Evolutionary conservation across 495 filamentous ascomycete genomes (phyloP).

Genomic region (Penicillium lividum): DNA sequence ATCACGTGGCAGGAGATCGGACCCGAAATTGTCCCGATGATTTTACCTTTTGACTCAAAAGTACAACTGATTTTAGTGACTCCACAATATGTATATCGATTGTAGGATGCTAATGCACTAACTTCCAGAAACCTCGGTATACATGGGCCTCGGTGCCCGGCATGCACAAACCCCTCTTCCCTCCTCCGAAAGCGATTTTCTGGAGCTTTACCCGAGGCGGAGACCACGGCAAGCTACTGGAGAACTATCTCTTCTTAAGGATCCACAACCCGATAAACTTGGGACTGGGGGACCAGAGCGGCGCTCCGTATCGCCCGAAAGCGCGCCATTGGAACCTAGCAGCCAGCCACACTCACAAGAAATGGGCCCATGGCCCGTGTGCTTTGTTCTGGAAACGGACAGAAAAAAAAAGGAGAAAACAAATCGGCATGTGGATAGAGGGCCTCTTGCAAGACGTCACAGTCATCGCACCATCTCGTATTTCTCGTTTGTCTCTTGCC

Average conservation of each 20-base stretch:
- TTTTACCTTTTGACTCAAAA: background rate
- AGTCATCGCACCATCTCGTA: conserved; percentile 26
- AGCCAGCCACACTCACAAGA: conserved; percentile 1
- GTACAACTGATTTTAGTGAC: background rate
- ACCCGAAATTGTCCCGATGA: background rate
- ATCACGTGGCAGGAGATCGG: background rate
- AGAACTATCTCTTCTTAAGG: conserved; percentile 6
- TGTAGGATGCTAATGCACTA: background rate
- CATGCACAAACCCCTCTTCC: conserved; percentile 8
- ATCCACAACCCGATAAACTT: conserved; percentile 11
- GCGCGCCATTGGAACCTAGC: conserved; percentile 1
- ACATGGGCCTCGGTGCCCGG: conserved; percentile 3
- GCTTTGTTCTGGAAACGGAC: conserved; percentile 3
- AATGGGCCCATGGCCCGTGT: conserved; percentile 15
- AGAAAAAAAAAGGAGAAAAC: background rate
- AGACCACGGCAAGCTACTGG: conserved; percentile 8
- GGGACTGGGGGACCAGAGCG: conserved; percentile 1
- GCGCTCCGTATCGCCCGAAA: conserved; percentile 2
- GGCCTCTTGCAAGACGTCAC: conserved; percentile 12
- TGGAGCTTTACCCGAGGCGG: conserved; percentile 1
- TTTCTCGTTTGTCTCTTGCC: conserved; percentile 7
- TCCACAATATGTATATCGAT: background rate
- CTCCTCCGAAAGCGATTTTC: conserved; percentile 4
- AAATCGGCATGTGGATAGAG: conserved; percentile 17
- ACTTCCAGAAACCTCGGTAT: background rate